phyloP scores from a whole-genome alignment of 75 land plant genomes.

The Adiantum capillusveneris region DNA sequence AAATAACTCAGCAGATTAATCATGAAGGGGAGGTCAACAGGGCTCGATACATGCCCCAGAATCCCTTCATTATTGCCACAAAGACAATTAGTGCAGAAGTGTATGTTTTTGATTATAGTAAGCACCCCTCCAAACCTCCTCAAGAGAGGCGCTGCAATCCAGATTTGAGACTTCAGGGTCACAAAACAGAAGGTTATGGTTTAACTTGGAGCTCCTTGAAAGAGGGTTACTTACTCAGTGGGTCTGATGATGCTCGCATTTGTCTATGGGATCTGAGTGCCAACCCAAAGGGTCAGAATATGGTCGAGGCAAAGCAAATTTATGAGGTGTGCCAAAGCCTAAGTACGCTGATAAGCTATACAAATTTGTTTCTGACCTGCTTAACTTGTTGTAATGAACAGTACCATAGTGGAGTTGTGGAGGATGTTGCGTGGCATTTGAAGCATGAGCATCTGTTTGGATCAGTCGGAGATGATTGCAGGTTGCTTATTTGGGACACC shows the following conservation, averaged over 20 bases:
- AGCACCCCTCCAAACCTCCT: slow-evolving; percentile 89
- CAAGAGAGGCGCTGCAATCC: slow-evolving; percentile 77
- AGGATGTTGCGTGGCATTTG: slow-evolving; percentile 94
- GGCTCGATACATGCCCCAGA: slow-evolving; percentile 95
- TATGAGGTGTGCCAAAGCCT: slow-evolving; percentile 48
- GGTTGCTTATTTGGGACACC: slow-evolving; percentile 78
- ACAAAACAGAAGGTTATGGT: slow-evolving; percentile 84
- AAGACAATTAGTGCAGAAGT: slow-evolving; percentile 93
- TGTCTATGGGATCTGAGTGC: slow-evolving; percentile 86
- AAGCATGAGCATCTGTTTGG: slow-evolving; percentile 85
- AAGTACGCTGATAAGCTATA: background rate
- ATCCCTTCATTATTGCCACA: slow-evolving; percentile 77
- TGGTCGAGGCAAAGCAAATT: slow-evolving; percentile 79
- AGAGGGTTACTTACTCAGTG: slow-evolving; percentile 81
- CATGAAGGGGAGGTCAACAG: slow-evolving; percentile 96
- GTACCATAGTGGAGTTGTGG: slow-evolving; percentile 90
- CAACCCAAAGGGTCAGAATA: slow-evolving; percentile 48
- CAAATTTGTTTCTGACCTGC: background rate
- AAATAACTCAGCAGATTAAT: slow-evolving; percentile 84
- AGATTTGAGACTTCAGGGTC: slow-evolving; percentile 79
- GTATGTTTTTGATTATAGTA: slow-evolving; percentile 91
- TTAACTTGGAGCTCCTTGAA: slow-evolving; percentile 79
- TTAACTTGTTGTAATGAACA: slow-evolving; percentile 10
- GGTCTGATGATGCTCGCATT: slow-evolving; percentile 91
- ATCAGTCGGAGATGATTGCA: slow-evolving; percentile 87